phyloP scores from a whole-genome alignment of 768 basidiomycete species.

The Asterophora lycoperdoides region DNA sequence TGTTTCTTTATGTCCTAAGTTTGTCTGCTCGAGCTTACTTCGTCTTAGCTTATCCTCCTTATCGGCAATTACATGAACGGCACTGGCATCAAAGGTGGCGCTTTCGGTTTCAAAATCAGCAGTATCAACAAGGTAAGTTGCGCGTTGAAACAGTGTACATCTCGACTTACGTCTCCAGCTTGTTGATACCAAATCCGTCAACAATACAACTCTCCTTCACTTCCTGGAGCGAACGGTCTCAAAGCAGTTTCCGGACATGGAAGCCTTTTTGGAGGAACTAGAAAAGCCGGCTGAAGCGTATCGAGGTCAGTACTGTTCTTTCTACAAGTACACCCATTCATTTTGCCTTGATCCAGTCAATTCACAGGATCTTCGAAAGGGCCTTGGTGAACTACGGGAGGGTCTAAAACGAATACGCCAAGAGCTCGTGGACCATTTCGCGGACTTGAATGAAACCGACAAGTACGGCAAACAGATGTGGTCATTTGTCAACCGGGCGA shows the following conservation, averaged over 20 bases:
- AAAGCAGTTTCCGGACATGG: conserved; percentile 85
- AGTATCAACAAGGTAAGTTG: conserved; percentile 88
- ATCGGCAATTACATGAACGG: conserved; percentile 99
- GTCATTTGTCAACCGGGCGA: conserved; percentile 77
- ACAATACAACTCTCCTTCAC: conserved; percentile 91
- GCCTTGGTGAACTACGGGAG: conserved; percentile 63
- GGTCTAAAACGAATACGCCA: conserved; percentile 77
- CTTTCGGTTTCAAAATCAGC: conserved; percentile 94
- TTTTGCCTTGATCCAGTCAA: conserved; percentile 68
- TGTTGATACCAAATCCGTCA: conserved; percentile 95
- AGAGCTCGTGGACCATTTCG: conserved; percentile 77
- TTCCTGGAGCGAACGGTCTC: conserved; percentile 88
- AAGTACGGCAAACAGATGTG: conserved; percentile 91
- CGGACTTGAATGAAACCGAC: conserved; percentile 66
- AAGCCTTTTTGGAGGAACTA: conserved; percentile 84
- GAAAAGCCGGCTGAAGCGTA: conserved; percentile 89
- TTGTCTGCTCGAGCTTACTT: background rate
- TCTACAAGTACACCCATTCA: conserved; percentile 1
- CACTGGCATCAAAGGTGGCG: conserved; percentile 92
- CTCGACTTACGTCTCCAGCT: conserved; percentile 44
- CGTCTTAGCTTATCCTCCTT: conserved; percentile 74
- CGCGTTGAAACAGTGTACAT: background rate
- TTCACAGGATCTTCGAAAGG: conserved; percentile 79
- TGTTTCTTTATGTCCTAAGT: conserved; percentile 1
- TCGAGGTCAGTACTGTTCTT: conserved; percentile 53